Conservation (phyloP, 768 basidiomycete genomes). For the Hirschioporus abietinus region DNA sequence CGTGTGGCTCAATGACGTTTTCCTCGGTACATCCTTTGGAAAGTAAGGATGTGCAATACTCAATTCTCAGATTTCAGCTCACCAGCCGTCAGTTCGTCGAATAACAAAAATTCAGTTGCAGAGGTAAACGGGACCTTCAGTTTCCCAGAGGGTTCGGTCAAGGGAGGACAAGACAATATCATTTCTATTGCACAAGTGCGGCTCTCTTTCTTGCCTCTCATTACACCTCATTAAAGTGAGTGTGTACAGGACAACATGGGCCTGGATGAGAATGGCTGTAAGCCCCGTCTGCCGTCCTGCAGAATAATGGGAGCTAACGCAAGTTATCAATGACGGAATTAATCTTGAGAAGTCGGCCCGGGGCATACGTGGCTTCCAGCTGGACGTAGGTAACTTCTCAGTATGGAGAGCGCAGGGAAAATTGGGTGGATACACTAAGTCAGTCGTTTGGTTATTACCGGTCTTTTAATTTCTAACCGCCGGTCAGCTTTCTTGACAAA, state of each 20-base stretch:
- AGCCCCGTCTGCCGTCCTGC: slow-evolving; percentile 12
- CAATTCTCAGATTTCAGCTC: slow-evolving; percentile 3
- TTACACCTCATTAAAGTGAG: neutral
- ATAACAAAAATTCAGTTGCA: slow-evolving; percentile 51
- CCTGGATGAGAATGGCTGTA: slow-evolving; percentile 53
- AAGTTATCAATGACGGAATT: slow-evolving; percentile 22
- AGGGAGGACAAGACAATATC: slow-evolving; percentile 56
- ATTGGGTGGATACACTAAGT: slow-evolving; percentile 63
- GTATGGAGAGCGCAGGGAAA: slow-evolving; percentile 75
- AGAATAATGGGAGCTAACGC: slow-evolving; percentile 1
- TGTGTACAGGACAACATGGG: slow-evolving; percentile 69
- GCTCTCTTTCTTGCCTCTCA: neutral
- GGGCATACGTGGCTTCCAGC: slow-evolving; percentile 72
- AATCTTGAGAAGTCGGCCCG: slow-evolving; percentile 63
- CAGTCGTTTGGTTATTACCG: slow-evolving; percentile 14
- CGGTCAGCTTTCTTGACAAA: slow-evolving; percentile 67
- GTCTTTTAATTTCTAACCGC: neutral
- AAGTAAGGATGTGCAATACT: slow-evolving; percentile 41
- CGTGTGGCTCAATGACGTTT: slow-evolving; percentile 72
- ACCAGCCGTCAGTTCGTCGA: slow-evolving; percentile 48
- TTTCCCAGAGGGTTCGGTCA: slow-evolving; percentile 54
- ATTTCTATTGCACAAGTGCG: slow-evolving; percentile 69
- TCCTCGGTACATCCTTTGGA: slow-evolving; percentile 68
- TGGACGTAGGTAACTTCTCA: slow-evolving; percentile 52
- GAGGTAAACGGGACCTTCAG: slow-evolving; percentile 64